Percentiles rank a stretch among this genome's conserved stretches.
Conservation (phyloP, 805 yeast genomes). For the Hanseniaspora lachancei region DNA sequence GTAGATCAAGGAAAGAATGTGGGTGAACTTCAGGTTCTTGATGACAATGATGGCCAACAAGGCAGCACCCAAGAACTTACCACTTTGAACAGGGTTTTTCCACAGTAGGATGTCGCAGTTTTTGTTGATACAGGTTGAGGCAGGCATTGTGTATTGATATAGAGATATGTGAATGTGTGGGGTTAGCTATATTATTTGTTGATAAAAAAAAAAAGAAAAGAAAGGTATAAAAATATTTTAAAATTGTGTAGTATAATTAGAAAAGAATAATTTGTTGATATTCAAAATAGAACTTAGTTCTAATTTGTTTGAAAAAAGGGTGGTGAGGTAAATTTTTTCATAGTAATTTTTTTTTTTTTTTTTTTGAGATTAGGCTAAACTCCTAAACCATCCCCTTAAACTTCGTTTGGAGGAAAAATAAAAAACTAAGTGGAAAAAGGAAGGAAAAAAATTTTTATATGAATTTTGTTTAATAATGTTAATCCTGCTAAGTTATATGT, state of each 20-base stretch:
- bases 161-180: background rate
- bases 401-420: background rate
- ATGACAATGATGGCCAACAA: conserved; percentile 41
- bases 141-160: background rate
- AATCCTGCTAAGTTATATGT: too few species aligned
- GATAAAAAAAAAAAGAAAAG: background rate
- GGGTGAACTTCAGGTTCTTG: conserved; percentile 50
- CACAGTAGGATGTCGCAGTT: conserved; percentile 23
- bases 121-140: background rate
- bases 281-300: too few species aligned
- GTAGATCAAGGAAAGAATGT: conserved; percentile 48
- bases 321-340: too few species aligned
- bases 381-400: background rate
- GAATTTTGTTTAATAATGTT: too few species aligned
- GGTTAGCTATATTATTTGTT: background rate
- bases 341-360: too few species aligned
- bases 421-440: too few species aligned
- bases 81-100: conserved; percentile 50
- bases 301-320: too few species aligned
- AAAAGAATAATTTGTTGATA: background rate
- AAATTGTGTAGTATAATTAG: too few species aligned
- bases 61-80: conserved; percentile 56
- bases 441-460: too few species aligned
- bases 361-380: too few species aligned
- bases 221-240: too few species aligned